Percentiles rank a stretch among this genome's conserved stretches.
Conservation (phyloP, 345 rosid species). For the Salix exigua region DNA sequence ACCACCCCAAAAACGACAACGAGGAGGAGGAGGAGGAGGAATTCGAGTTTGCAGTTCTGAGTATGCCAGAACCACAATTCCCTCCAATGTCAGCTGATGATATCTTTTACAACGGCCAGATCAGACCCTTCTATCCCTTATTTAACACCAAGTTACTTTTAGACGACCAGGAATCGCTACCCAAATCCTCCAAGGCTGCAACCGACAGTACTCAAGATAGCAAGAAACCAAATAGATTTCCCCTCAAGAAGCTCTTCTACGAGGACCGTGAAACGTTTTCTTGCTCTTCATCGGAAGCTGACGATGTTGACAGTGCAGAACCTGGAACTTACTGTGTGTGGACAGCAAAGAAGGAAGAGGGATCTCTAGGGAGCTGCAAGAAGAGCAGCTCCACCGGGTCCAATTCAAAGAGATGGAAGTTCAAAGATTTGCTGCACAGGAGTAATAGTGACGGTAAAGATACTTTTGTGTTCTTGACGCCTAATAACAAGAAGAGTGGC, state of each 20-base stretch:
- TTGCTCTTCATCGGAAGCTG: constrained; percentile 52
- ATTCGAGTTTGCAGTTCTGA: constrained; percentile 32
- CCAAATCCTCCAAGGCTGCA: neutral
- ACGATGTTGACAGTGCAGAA: constrained; percentile 44
- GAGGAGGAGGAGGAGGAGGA: constrained; percentile 21
- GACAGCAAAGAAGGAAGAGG: constrained; percentile 42
- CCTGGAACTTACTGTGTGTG: constrained; percentile 68
- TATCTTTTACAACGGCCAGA: constrained; percentile 35
- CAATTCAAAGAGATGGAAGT: constrained; percentile 64
- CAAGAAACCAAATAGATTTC: constrained; percentile 29
- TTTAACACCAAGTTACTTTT: constrained; percentile 22
- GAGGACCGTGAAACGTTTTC: constrained; percentile 53
- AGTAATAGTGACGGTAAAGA: constrained; percentile 48
- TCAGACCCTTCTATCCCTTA: constrained; percentile 52
- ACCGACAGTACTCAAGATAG: neutral
- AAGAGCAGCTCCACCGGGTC: constrained; percentile 57
- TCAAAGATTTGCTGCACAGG: constrained; percentile 48
- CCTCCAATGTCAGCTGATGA: constrained; percentile 38
- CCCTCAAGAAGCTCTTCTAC: constrained; percentile 48
- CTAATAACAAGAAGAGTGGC: constrained; percentile 6
- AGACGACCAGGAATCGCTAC: neutral
- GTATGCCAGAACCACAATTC: constrained; percentile 6
- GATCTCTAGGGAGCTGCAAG: constrained; percentile 29
- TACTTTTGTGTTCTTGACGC: constrained; percentile 40
- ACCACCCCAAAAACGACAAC: neutral